Percentiles rank a stretch among this genome's conserved stretches.
Conservation (phyloP, 345 rosid species). For the Citrus inodora region DNA sequence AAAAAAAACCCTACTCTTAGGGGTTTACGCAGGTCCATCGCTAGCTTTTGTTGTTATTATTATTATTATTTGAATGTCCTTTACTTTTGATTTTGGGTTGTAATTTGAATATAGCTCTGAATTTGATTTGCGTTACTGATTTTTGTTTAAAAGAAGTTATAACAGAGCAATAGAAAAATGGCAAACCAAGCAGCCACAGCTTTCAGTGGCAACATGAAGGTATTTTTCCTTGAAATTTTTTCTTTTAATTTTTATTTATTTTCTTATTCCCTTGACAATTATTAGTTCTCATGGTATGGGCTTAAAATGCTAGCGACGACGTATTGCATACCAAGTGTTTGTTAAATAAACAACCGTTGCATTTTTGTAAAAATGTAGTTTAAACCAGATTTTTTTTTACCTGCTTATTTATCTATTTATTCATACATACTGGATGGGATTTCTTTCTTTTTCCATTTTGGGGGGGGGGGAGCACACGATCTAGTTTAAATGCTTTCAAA, state of each 20-base stretch:
- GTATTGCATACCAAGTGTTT: constrained; percentile 25
- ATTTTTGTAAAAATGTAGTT: neutral
- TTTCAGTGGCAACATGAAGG: constrained; percentile 60
- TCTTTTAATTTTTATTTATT: neutral
- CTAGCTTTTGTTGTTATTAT: neutral
- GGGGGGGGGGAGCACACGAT: neutral
- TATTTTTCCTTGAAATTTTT: neutral
- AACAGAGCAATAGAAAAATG: constrained; percentile 28
- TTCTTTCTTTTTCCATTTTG: no score
- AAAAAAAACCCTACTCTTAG: neutral
- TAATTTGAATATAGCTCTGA: neutral
- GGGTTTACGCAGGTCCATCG: neutral
- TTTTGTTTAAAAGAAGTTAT: neutral
- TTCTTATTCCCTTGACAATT: neutral
- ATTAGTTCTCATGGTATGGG: neutral
- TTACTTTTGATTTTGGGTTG: neutral
- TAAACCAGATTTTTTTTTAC: neutral
- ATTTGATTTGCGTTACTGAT: neutral
- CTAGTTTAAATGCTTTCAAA: neutral
- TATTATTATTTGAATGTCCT: neutral
- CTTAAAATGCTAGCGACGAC: neutral
- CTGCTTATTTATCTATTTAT: neutral
- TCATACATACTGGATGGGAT: neutral
- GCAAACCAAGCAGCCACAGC: constrained; percentile 49
- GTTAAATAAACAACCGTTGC: constrained; percentile 15